phyloP scores from a whole-genome alignment of 352 stramenopile genomes.

The Phytophthora quininea region DNA sequence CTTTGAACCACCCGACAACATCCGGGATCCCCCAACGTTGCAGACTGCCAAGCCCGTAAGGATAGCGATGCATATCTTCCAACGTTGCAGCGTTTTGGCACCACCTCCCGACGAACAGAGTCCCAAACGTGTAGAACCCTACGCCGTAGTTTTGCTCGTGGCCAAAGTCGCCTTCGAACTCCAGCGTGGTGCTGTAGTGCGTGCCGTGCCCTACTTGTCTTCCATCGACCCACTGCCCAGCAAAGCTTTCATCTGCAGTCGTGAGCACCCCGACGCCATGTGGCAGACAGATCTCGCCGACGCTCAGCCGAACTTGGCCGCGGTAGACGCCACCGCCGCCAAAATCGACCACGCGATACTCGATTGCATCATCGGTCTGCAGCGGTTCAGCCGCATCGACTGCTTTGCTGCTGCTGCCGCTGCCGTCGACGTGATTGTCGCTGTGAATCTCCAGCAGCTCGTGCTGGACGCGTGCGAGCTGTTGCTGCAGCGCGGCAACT shows the following conservation, averaged over 20 bases:
- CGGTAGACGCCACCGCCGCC: constrained; percentile 16
- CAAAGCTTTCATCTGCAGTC: constrained; percentile 29
- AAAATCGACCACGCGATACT: constrained; percentile 20
- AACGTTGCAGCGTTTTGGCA: not conserved
- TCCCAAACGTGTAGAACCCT: constrained; percentile 48
- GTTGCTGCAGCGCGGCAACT: constrained; percentile 9
- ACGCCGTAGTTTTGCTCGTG: constrained; percentile 33
- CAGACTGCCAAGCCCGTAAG: constrained; percentile 46
- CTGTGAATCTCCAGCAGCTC: constrained; percentile 3
- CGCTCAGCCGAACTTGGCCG: constrained; percentile 22
- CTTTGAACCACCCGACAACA: constrained; percentile 56
- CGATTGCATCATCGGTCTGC: constrained; percentile 3
- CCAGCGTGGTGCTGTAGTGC: constrained; percentile 32
- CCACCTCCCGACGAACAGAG: constrained; percentile 52
- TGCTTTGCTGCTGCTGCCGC: not conserved
- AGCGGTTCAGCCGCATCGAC: constrained; percentile 1
- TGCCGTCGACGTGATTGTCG: not conserved
- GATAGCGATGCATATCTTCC: constrained; percentile 4
- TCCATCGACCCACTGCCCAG: constrained; percentile 49
- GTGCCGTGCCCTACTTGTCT: constrained; percentile 41
- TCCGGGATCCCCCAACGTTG: constrained; percentile 14
- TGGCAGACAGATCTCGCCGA: constrained; percentile 17
- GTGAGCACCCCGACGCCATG: constrained; percentile 54
- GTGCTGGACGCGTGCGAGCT: constrained; percentile 20
- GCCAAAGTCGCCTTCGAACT: constrained; percentile 10